phyloP scores from a whole-genome alignment of 208 protist species.

The Trypanosoma melophagium region DNA sequence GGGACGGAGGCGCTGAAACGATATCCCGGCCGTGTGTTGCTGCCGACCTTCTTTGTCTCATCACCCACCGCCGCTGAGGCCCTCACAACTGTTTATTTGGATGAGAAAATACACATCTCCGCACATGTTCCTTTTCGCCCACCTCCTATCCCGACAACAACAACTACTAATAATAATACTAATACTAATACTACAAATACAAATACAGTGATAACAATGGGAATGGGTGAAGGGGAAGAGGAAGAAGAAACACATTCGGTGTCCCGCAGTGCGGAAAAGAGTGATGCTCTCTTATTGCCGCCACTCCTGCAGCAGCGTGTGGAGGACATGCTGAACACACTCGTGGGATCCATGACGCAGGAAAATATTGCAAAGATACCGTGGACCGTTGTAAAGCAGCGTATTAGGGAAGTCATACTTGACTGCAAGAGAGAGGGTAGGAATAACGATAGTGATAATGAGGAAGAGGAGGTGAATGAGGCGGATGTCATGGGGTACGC shows the following conservation, averaged over 20 bases:
- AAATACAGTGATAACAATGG: background rate
- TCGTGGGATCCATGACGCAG: conserved; percentile 45
- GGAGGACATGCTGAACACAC: conserved; percentile 28
- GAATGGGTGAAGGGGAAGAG: conserved; percentile 1
- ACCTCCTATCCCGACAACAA: background rate
- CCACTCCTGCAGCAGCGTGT: conserved; percentile 15
- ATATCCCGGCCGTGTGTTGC: conserved; percentile 62
- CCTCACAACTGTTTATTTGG: conserved; percentile 52
- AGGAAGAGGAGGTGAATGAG: conserved; percentile 5
- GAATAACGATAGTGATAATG: background rate
- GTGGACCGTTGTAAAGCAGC: conserved; percentile 48
- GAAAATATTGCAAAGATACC: conserved; percentile 51
- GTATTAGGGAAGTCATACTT: conserved; percentile 36
- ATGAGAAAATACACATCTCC: conserved; percentile 38
- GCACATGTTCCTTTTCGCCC: conserved; percentile 54
- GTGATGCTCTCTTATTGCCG: background rate
- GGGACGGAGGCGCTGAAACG: conserved; percentile 54
- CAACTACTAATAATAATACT: conserved; percentile 10
- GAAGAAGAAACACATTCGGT: conserved; percentile 3
- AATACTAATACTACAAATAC: conserved; percentile 18
- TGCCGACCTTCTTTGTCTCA: conserved; percentile 64
- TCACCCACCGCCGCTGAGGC: conserved; percentile 27
- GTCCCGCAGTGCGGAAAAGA: background rate
- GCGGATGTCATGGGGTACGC: conserved; percentile 45
- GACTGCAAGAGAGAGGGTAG: background rate